Evolutionary conservation across 2,329 filamentous ascomycete genomes (phyloP).

Genomic region (Fusarium foetens): DNA sequence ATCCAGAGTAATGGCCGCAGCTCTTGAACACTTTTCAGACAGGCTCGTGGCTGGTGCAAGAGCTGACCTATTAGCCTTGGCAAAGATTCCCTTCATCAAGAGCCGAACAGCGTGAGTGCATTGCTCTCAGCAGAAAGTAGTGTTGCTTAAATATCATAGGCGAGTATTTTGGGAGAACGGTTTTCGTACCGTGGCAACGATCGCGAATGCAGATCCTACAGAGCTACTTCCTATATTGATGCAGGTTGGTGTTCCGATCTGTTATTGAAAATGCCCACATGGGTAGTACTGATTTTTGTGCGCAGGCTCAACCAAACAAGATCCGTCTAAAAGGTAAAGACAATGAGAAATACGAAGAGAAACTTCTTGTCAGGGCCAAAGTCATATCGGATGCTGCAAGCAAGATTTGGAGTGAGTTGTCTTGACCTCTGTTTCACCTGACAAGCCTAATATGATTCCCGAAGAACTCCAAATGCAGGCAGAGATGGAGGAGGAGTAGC

Average conservation of each 20-base stretch:
- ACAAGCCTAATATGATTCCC: constrained; percentile 2
- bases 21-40: constrained; percentile 80
- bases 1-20: constrained; percentile 71
- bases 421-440: background rate
- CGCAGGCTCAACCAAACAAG: constrained; percentile 74
- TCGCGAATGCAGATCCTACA: constrained; percentile 75
- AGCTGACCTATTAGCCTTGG: constrained; percentile 75
- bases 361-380: constrained; percentile 72
- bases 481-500: constrained; percentile 58
- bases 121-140: background rate
- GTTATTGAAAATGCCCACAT: background rate
- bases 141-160: constrained; percentile 35
- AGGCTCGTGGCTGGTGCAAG: constrained; percentile 77
- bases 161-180: constrained; percentile 80
- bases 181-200: constrained; percentile 71
- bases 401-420: constrained; percentile 71
- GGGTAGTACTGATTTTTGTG: background rate
- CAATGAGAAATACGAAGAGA: constrained; percentile 69
- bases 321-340: constrained; percentile 64
- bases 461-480: constrained; percentile 63
- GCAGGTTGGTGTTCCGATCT: constrained; percentile 60
- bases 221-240: constrained; percentile 78
- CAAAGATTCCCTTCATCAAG: constrained; percentile 79
- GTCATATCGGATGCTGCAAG: constrained; percentile 76
- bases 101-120: constrained; percentile 72